Conservation (phyloP, 2,329 filamentous ascomycete species). For the Diplodia intermedia region DNA sequence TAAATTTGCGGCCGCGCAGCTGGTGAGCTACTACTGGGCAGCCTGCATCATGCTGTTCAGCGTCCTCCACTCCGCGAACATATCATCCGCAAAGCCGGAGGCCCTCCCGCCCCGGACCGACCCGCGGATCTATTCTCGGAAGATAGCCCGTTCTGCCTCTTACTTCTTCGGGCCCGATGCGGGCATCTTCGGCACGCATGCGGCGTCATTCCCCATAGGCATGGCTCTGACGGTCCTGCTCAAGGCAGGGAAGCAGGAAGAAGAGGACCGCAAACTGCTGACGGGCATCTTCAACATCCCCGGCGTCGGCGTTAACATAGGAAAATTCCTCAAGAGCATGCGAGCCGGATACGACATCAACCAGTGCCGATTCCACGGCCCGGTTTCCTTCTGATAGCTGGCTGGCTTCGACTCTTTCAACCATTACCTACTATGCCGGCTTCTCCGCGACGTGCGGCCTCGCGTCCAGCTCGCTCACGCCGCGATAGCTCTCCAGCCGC, state of each 20-base stretch:
- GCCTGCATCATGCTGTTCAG: conserved; percentile 38
- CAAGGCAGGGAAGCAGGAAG: background rate
- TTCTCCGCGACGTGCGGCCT: background rate
- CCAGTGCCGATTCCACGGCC: background rate
- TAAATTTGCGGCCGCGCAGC: conserved; percentile 33
- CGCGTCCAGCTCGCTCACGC: background rate
- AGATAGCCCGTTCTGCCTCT: conserved; percentile 37
- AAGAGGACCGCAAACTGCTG: background rate
- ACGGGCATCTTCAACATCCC: background rate
- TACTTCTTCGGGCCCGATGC: conserved; percentile 40
- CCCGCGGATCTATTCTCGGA: conserved; percentile 39
- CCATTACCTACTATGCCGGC: background rate
- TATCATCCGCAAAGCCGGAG: background rate
- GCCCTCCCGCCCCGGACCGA: conserved; percentile 37
- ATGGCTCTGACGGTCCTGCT: conserved; percentile 16
- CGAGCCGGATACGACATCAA: background rate
- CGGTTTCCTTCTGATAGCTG: background rate
- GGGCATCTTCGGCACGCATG: conserved; percentile 38
- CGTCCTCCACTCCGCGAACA: conserved; percentile 32
- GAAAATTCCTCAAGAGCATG: conserved; percentile 14
- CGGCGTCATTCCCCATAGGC: conserved; percentile 36
- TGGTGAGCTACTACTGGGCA: conserved; percentile 41
- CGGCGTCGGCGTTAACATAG: background rate
- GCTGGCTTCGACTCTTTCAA: background rate
- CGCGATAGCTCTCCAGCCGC: conserved; percentile 1